Evolutionary conservation across 148 eudicot genomes (phyloP).

Genomic region (Fallopia convolvulus): DNA sequence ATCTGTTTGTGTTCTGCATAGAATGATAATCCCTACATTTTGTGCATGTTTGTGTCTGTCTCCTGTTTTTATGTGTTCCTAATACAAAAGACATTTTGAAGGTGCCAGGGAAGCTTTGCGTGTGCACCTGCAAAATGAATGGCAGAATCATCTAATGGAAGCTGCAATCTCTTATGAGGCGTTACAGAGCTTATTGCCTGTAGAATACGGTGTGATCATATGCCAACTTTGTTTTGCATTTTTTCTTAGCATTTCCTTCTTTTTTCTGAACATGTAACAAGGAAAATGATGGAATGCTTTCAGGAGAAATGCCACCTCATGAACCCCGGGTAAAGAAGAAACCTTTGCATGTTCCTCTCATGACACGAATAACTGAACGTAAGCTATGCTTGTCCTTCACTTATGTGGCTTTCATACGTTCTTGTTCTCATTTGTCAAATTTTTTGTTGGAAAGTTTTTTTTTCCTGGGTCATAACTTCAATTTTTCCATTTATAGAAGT

Average conservation of each 20-base stretch:
- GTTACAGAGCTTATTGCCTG: conserved; percentile 36
- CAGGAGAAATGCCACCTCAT: conserved; percentile 33
- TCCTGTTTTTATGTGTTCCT: not conserved
- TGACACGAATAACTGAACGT: conserved; percentile 80
- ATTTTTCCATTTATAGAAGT: no score
- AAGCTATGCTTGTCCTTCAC: conserved; percentile 23
- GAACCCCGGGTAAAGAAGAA: conserved; percentile 26
- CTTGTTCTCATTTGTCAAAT: not conserved
- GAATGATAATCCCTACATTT: not conserved
- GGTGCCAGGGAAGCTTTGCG: conserved; percentile 58
- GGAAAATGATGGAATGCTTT: conserved; percentile 7
- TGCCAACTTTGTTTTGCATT: not conserved
- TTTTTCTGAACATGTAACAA: not conserved
- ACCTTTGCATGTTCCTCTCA: conserved; percentile 46
- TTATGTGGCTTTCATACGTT: not conserved
- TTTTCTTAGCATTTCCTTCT: not conserved
- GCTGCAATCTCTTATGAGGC: conserved; percentile 64
- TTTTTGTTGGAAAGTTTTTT: not conserved
- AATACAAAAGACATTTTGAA: conserved; percentile 13
- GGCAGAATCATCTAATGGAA: conserved; percentile 50
- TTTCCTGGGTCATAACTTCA: not conserved
- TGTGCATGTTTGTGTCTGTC: not conserved
- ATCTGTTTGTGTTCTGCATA: not conserved
- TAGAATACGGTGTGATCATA: conserved; percentile 25
- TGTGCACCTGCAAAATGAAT: conserved; percentile 57